Evolutionary conservation across 352 stramenopile genomes (phyloP), one percentile per base, ranked within the genome.

Genomic region (Pythium scleroteichum): DNA sequence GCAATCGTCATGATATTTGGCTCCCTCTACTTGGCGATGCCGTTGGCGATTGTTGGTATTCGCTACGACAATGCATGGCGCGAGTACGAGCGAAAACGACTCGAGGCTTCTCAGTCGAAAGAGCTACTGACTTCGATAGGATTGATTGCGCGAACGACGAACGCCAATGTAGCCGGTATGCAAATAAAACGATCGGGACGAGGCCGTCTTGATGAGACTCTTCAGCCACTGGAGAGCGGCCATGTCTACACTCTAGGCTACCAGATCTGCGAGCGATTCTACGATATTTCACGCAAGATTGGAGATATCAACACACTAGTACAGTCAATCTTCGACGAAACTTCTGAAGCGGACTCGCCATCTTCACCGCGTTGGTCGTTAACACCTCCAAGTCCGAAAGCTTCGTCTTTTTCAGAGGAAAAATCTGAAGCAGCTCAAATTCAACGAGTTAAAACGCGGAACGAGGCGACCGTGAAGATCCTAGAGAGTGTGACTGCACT

Each of bases 21-120:
- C 0, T 72, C 85, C 32, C 76, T 92, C 13, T 94, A 92, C 52
- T 79, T 94, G 26, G 74, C 82, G 12, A 90, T 92, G 82, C 85
- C 85, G 1, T 56, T 92, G 16, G 84, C 84, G 3, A 90, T 90
- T 62, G 71, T 94, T 44, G 84, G 84, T 16, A 90, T 94, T 87
- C 55, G 38, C 3, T 63, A 63, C 32, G 54, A 62, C 59, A 85
- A 3, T 50, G 55, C 39, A 78, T 73, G 12, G 82, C 87, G 67
- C 59, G 85, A 53, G 75, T 77, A 46, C 46, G 73, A 90, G 51
- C 53, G 75, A 40, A 73, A 73, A 27, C 80, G 77, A 39, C 81
- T 76, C 69, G 47, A 88, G 82, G 50, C 77, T 14, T 89, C 87
- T 38, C 69, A 87, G 22, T 71, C 62, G 1, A 66, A 76, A 17